These are phyloP conservation scores for Poa pratensis DNA, from an alignment of 176 grass and related monocot species.

Conservation along the genomic window DNA sequence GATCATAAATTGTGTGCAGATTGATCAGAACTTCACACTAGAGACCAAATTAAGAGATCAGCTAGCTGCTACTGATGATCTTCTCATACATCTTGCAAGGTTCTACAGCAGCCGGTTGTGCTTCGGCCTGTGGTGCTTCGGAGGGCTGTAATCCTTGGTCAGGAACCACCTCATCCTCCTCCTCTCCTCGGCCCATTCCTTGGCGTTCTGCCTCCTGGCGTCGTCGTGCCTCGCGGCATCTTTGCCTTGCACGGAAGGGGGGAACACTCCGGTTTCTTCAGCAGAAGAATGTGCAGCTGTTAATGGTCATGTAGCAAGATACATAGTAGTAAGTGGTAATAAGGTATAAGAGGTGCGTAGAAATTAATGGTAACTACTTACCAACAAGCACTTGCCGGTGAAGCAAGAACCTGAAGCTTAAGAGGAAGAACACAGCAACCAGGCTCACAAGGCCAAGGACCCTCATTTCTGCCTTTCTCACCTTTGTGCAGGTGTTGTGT, in stretches of 20 bases:
- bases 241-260: constrained; percentile 40
- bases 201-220: constrained; percentile 36
- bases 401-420: constrained; percentile 62
- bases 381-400: constrained; percentile 63
- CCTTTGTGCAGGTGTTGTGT: not conserved
- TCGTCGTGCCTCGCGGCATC: constrained; percentile 32
- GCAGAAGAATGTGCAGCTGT: not conserved
- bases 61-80: not conserved
- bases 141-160: constrained; percentile 48
- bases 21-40: constrained; percentile 23
- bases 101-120: constrained; percentile 55
- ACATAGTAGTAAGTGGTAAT: not conserved
- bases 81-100: not conserved
- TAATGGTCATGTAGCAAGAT: not conserved
- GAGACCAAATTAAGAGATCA: constrained; percentile 20
- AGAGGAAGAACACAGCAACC: constrained; percentile 55
- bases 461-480: constrained; percentile 48
- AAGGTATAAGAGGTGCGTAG: not conserved
- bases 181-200: constrained; percentile 56
- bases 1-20: constrained; percentile 35
- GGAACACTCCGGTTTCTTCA: not conserved
- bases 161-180: constrained; percentile 60
- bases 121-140: constrained; percentile 48
- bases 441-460: constrained; percentile 49
- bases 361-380: constrained; percentile 37